Conservation (phyloP, 1,139 yeast species). For the Debaryomyces subglobosus region DNA sequence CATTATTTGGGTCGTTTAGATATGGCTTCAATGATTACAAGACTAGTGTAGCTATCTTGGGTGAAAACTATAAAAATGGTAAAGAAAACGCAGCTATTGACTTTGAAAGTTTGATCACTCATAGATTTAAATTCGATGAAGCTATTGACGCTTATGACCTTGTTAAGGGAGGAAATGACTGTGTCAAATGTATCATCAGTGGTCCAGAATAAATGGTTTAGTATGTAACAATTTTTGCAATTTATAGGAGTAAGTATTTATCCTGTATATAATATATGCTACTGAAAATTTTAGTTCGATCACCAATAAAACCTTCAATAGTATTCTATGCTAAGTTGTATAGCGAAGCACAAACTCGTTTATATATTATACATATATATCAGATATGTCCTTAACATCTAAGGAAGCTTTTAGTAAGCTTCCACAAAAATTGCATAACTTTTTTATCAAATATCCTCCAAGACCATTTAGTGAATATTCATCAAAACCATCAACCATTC, state of each 20-base stretch:
- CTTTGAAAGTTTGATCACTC: constrained; percentile 69
- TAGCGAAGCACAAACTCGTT: neutral
- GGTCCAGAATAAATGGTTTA: constrained; percentile 38
- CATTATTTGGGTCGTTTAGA: constrained; percentile 77
- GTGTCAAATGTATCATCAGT: constrained; percentile 50
- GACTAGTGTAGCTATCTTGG: constrained; percentile 69
- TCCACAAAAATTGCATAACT: constrained; percentile 72
- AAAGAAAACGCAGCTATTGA: constrained; percentile 51
- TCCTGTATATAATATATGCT: constrained; percentile 1
- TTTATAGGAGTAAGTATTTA: neutral
- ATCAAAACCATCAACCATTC: constrained; percentile 62
- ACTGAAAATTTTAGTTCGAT: constrained; percentile 4
- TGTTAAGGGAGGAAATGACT: constrained; percentile 51
- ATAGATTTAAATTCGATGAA: constrained; percentile 71
- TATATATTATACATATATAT: neutral
- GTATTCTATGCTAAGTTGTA: neutral
- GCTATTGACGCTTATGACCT: constrained; percentile 82
- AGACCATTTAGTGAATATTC: constrained; percentile 73
- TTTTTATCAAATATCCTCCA: constrained; percentile 86
- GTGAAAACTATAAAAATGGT: constrained; percentile 59
- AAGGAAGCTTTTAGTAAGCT: constrained; percentile 57
- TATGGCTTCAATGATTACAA: constrained; percentile 80
- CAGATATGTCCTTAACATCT: constrained; percentile 29
- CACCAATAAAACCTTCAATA: neutral
- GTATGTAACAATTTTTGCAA: neutral